Evolutionary conservation across 768 basidiomycete species (phyloP), one percentile per base, ranked within the genome.

Genomic region (Tylopilus rubrobrunneus): DNA sequence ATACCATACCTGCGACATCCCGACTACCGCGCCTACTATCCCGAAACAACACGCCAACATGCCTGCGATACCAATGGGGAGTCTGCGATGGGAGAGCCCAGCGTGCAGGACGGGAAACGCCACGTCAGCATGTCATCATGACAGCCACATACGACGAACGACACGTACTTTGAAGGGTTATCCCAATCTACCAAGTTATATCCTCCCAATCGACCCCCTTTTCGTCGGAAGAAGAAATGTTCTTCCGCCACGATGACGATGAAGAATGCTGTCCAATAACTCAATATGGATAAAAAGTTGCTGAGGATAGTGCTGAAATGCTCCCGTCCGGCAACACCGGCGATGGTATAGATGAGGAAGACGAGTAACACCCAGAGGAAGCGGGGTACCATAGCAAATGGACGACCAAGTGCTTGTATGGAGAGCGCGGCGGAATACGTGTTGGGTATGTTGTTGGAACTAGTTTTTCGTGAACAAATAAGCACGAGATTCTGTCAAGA

Each of bases 1-100:
- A 51, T 80, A 81, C 78, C 79, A 79, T 7, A 67, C 70, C 53
- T 78, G 73, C 8, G 80, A 74, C 81, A 82, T 83, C 1, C 78
- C 76, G 6, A 80, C 64, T 1, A 82, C 75, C 0, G 80, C 79
- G 1, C 78, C 78, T 0, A 62, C 74, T 5, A 76, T 73, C 10
- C 80, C 80, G 49, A 72, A 78, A 54, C 69, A 74, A 25, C 68
- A 74, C 0, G 80, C 80, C 39, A 75, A 56, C 1, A 81, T 60
- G 25, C 77, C 81, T 0, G 81, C 80, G 10, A 74, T 50, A 7
- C 81, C 81, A 0, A 76, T 43, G 0, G 80, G 80, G 17, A 82
- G 73, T 43, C 75, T 77, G 27, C 25, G 7, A 28, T 15, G 11
- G 34, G 37, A 37, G 37, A 37, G 17, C 34, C 12, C 12, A 37